Evolutionary conservation across 2,329 filamentous ascomycete genomes (phyloP).

Genomic region (Ilyonectria sp.): DNA sequence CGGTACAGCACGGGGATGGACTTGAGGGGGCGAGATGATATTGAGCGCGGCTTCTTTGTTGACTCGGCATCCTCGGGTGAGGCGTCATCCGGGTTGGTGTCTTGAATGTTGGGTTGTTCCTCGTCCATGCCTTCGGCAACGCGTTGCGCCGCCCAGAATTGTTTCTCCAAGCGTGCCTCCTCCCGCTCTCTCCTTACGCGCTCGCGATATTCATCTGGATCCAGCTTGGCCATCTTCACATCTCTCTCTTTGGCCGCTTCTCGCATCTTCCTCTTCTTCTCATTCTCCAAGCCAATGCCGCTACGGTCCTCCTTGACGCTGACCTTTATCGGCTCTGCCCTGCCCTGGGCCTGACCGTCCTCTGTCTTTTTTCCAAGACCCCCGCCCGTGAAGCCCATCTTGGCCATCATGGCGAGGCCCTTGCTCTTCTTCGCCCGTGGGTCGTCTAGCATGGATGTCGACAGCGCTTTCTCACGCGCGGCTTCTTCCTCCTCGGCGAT

Average conservation of each 20-base stretch:
- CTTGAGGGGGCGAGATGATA: slow-evolving; percentile 68
- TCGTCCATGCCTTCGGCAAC: slow-evolving; percentile 84
- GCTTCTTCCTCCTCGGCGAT: slow-evolving; percentile 80
- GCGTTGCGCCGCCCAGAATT: slow-evolving; percentile 84
- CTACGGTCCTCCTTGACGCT: slow-evolving; percentile 83
- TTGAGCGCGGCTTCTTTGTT: slow-evolving; percentile 54
- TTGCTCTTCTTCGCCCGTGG: slow-evolving; percentile 77
- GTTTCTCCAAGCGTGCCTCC: slow-evolving; percentile 76
- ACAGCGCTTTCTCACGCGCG: slow-evolving; percentile 82
- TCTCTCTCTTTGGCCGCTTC: slow-evolving; percentile 72
- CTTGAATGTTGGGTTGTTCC: slow-evolving; percentile 54
- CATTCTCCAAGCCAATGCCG: slow-evolving; percentile 87
- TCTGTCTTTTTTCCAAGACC: slow-evolving; percentile 76
- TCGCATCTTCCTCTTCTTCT: slow-evolving; percentile 82
- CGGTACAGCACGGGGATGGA: slow-evolving; percentile 86
- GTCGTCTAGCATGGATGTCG: slow-evolving; percentile 78
- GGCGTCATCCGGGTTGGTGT: slow-evolving; percentile 25
- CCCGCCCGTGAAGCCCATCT: slow-evolving; percentile 90
- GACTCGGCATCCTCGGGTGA: slow-evolving; percentile 38
- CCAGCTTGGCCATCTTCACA: slow-evolving; percentile 73
- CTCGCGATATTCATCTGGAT: slow-evolving; percentile 81
- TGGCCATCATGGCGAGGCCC: slow-evolving; percentile 96
- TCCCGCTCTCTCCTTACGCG: slow-evolving; percentile 80
- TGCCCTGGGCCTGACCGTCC: slow-evolving; percentile 53
- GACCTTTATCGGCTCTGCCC: slow-evolving; percentile 81